phyloP scores from a whole-genome alignment of 805 yeast genomes.

The Scheffersomyces spartinae region DNA sequence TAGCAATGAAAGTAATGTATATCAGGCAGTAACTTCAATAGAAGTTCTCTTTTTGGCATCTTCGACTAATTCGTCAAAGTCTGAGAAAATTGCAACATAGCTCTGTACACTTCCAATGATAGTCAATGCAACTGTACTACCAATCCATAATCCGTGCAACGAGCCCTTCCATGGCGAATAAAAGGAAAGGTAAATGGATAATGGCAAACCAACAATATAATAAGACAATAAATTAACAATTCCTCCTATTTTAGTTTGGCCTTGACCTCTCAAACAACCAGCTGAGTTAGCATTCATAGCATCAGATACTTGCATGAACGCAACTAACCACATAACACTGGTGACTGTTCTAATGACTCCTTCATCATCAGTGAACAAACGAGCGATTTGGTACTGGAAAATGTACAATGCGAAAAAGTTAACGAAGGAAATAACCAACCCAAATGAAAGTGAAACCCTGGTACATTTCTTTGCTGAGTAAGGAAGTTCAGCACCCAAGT shows the following conservation, averaged over 20 bases:
- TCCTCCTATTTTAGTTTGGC: slow-evolving; percentile 56
- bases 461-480: slow-evolving; percentile 24
- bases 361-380: slow-evolving; percentile 47
- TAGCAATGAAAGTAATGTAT: not conserved
- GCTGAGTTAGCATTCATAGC: slow-evolving; percentile 62
- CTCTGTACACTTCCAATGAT: slow-evolving; percentile 37
- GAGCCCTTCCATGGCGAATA: slow-evolving; percentile 32
- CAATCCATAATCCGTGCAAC: slow-evolving; percentile 55
- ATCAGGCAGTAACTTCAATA: slow-evolving; percentile 2
- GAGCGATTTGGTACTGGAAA: slow-evolving; percentile 23
- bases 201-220: slow-evolving; percentile 53
- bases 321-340: slow-evolving; percentile 47
- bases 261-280: slow-evolving; percentile 72
- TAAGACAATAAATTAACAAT: slow-evolving; percentile 44
- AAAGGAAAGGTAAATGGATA: slow-evolving; percentile 44
- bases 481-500: slow-evolving; percentile 36
- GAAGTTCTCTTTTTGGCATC: slow-evolving; percentile 27
- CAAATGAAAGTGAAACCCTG: slow-evolving; percentile 24
- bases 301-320: slow-evolving; percentile 61
- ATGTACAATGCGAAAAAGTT: slow-evolving; percentile 19
- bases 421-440: slow-evolving; percentile 19
- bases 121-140: slow-evolving; percentile 41
- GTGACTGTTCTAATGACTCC: slow-evolving; percentile 42
- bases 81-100: slow-evolving; percentile 21
- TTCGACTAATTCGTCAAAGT: slow-evolving; percentile 23